Base-by-base conservation (phyloP, 106 monocot genomes). In the Platanthera zijinensis region DNA sequence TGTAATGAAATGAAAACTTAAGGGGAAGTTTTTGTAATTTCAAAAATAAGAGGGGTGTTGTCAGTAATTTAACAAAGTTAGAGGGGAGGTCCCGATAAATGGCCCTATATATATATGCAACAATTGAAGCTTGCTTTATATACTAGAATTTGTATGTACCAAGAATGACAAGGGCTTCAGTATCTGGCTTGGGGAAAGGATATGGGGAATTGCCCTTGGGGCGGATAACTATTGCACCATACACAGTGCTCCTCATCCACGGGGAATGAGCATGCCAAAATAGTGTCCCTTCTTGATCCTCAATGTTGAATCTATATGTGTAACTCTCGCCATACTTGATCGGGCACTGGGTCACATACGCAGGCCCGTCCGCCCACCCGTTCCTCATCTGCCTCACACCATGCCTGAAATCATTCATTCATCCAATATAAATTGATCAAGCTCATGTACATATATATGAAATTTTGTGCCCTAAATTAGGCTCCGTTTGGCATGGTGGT, bases 281-380 rank as follows among this genome's bases (percentile, higher is more conserved):
- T 5, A 78, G 52, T 1, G 77, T 78, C 17, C 79, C 79, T 30
- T 71, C 73, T 18, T 79, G 61, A 25, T 57, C 72, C 53, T 72
- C 73, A 12, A 79, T 19, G 28, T 73, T 73, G 79, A 79, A 73
- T 25, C 73, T 53, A 15, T 79, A 79, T 72, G 61, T 79, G 50
- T 79, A 79, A 0, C 61, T 59, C 18, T 53, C 48, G 5, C 79
- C 72, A 30, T 50, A 50, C 50, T 79, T 7, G 30, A 79, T 73
- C 21, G 73, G 79, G 15, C 73, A 73, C 59, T 78, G 78, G 11
- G 78, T 78, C 89, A 67, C 67, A 67, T 67, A 67, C 32, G 25
- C 32, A 11, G 84, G 17, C 86, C 89, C 90, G 15, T 90, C 90
- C 0, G 90, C 90, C 87, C 87, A 90, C 10, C 70, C 87, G 12